Conservation (phyloP, 352 stramenopile species). For the Globisporangium echinulatum region DNA sequence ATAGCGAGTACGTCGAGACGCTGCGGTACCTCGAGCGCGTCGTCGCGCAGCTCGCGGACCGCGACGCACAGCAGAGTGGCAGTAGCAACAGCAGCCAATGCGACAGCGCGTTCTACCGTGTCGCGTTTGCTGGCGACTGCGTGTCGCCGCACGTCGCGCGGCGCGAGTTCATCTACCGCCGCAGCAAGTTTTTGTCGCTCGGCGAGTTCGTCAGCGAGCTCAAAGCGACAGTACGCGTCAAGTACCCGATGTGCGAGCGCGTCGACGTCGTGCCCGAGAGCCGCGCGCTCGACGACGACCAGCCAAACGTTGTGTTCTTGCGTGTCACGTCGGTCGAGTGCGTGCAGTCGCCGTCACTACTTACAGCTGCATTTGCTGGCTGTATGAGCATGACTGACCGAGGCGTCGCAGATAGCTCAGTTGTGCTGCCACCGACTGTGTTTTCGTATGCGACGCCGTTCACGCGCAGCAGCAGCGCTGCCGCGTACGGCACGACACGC, state of each 20-base stretch:
- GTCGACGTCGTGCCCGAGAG: conserved; percentile 52
- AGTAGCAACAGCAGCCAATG: neutral
- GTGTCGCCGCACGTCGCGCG: conserved; percentile 32
- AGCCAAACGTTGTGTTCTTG: conserved; percentile 59
- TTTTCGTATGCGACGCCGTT: conserved; percentile 60
- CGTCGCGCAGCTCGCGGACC: conserved; percentile 21
- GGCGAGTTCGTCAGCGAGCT: conserved; percentile 63
- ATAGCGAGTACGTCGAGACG: conserved; percentile 43
- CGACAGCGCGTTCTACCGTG: conserved; percentile 46
- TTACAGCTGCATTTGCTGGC: too few species aligned
- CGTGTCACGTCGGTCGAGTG: conserved; percentile 26
- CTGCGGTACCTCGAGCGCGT: conserved; percentile 33
- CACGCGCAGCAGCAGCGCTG: conserved; percentile 20
- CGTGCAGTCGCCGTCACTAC: neutral
- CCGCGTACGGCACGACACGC: conserved; percentile 48
- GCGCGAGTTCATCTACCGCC: conserved; percentile 72
- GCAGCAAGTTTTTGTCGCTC: conserved; percentile 56
- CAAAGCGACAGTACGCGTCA: conserved; percentile 42
- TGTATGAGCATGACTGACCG: too few species aligned
- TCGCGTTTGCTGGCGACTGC: conserved; percentile 44
- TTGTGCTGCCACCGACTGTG: conserved; percentile 2
- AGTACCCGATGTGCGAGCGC: conserved; percentile 47
- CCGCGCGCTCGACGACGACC: conserved; percentile 34
- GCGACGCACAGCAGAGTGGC: conserved; percentile 6
- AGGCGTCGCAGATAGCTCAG: neutral